Evolutionary conservation across 106 monocot genomes (phyloP).

Genomic region (Allium cepa): DNA sequence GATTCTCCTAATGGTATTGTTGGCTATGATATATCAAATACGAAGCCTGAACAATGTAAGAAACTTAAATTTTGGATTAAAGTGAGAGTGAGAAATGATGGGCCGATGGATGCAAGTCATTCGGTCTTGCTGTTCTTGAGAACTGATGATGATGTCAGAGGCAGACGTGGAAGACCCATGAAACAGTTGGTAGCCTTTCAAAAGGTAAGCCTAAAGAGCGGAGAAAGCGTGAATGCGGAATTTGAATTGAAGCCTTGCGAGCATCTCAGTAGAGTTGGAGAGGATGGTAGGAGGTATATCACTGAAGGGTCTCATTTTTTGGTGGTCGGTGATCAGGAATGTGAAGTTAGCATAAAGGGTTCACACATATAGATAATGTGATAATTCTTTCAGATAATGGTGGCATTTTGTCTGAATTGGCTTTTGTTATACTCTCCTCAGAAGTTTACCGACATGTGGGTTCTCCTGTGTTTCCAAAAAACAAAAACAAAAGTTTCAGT

Average conservation of each 20-base stretch:
- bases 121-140: neutral
- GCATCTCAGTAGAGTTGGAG: slow-evolving; percentile 40
- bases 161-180: neutral
- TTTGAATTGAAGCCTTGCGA: slow-evolving; percentile 43
- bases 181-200: slow-evolving; percentile 57
- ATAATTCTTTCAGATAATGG: no score
- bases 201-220: slow-evolving; percentile 14
- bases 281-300: slow-evolving; percentile 36
- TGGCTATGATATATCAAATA: neutral
- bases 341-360: neutral
- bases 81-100: slow-evolving; percentile 4
- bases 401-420: no score
- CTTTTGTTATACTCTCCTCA: no score
- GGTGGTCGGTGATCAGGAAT: slow-evolving; percentile 43
- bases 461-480: no score
- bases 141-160: slow-evolving; percentile 16
- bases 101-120: slow-evolving; percentile 1
- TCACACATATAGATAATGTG: no score
- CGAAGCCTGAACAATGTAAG: neutral
- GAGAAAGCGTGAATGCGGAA: slow-evolving; percentile 1
- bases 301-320: slow-evolving; percentile 52
- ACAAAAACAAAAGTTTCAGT: no score
- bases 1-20: neutral
- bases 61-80: neutral
- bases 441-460: no score